Base-by-base conservation (phyloP, 176 grass and related monocot species). In the Echinochloa phyllopogon region DNA sequence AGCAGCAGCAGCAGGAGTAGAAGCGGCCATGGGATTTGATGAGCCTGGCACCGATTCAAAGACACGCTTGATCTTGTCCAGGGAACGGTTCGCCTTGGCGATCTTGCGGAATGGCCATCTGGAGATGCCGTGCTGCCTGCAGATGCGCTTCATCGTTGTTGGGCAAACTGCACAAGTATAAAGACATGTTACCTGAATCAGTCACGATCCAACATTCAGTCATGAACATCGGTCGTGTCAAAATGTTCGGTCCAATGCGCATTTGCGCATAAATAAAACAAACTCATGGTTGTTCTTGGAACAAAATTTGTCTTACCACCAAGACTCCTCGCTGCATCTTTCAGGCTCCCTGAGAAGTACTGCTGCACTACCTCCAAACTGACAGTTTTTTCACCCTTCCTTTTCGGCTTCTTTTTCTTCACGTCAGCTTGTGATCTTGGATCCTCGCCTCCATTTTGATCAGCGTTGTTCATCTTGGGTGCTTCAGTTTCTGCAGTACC, bases 121-220 rank as follows among this genome's bases (percentile, higher is more conserved):
- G 7, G 91, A 86, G 82, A 98, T 98, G 60, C 93, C 93, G 33
- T 98, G 89, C 82, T 93, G 93, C 80, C 95, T 92, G 75, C 95
- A 98, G 74, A 98, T 98, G 65, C 93, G 92, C 79, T 95, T 98
- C 95, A 98, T 92, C 16, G 95, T 98, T 7, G 95, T 98, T 2
- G 93, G 95, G 27, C 93, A 93, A 27, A 98, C 93, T 98, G 88
- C 37, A 43, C 43, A 87, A 58, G 6, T 56, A 90, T 14, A 78
- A 6, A 48, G n/a, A 36, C 2, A 23, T 23, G 37, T 83, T 50
- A 52, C 42, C 0, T 89, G 68, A 44, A 23, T 15, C 38, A 44
- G 24, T 15, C 38, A 13, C 50, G n/a, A 15, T 76, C n/a, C 9
- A 20, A 12, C 3, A 65, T 76, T 43, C n/a, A 44, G 59, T 40